Conservation (phyloP, 1,284 basidiomycete genomes). For the Albatrellus sp. region DNA sequence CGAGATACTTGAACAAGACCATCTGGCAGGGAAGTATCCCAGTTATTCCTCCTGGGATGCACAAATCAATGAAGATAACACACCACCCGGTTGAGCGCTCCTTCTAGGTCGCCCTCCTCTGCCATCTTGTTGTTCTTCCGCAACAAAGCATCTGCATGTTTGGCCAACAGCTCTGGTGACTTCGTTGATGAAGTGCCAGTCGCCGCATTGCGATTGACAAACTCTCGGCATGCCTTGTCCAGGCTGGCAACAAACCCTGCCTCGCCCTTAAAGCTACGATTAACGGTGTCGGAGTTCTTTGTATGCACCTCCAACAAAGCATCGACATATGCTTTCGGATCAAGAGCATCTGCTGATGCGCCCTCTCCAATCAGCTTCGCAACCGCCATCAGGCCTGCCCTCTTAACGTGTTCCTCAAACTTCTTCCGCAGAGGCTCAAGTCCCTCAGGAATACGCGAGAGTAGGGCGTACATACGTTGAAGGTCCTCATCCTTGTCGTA, state of each 20-base stretch:
- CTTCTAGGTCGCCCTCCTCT: conserved; percentile 85
- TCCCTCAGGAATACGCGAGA: conserved; percentile 83
- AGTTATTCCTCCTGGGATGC: background rate
- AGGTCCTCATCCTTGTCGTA: conserved; percentile 91
- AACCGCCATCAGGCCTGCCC: conserved; percentile 75
- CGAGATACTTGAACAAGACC: conserved; percentile 98
- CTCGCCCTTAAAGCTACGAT: conserved; percentile 86
- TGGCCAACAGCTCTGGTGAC: conserved; percentile 90
- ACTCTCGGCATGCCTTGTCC: conserved; percentile 94
- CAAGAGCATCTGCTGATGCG: conserved; percentile 51
- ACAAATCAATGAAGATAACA: conserved; percentile 17
- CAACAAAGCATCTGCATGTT: conserved; percentile 84
- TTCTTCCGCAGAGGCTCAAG: conserved; percentile 86
- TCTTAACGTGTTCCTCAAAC: conserved; percentile 94
- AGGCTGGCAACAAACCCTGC: conserved; percentile 92
- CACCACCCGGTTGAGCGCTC: conserved; percentile 84
- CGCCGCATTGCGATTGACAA: conserved; percentile 91
- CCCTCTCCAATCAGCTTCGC: conserved; percentile 71
- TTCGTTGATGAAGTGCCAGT: conserved; percentile 77
- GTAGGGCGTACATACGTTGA: conserved; percentile 88
- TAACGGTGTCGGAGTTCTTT: conserved; percentile 87
- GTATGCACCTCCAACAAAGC: conserved; percentile 85
- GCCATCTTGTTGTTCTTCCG: conserved; percentile 95
- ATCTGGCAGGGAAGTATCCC: conserved; percentile 42
- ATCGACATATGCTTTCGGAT: conserved; percentile 91